Conservation (phyloP, 441 rosid genomes). For the Melastoma candidum region DNA sequence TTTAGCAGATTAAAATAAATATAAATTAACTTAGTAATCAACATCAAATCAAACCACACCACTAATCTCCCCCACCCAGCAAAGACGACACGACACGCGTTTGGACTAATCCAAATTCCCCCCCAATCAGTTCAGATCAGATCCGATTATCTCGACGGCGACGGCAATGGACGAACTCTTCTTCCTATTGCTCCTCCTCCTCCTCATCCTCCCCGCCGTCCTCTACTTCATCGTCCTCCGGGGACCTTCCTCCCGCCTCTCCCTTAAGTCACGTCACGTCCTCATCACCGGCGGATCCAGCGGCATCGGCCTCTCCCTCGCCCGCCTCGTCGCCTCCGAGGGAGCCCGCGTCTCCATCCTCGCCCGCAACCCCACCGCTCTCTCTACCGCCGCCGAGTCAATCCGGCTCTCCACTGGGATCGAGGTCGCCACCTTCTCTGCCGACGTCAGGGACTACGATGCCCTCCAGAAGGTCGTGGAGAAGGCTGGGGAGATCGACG, state of each 20-base stretch:
- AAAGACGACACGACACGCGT: no score
- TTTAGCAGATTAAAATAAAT: no score
- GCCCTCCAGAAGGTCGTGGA: slow-evolving; percentile 45
- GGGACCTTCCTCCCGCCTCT: slow-evolving; percentile 56
- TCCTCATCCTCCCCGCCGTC: slow-evolving; percentile 34
- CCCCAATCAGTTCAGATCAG: no score
- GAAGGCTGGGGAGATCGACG: slow-evolving; percentile 63
- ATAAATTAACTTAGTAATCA: no score
- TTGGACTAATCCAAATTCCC: no score
- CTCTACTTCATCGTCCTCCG: slow-evolving; percentile 34
- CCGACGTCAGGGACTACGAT: slow-evolving; percentile 74
- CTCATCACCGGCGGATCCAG: slow-evolving; percentile 94
- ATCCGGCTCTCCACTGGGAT: slow-evolving; percentile 60
- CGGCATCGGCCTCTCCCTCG: slow-evolving; percentile 79
- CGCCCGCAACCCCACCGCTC: slow-evolving; percentile 50
- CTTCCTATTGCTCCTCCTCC: slow-evolving; percentile 21
- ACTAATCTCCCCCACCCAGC: no score
- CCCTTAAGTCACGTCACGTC: slow-evolving; percentile 69
- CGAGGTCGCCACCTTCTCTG: slow-evolving; percentile 53
- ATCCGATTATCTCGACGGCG: slow-evolving; percentile 6
- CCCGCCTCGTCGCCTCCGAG: slow-evolving; percentile 48
- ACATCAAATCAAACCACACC: no score
- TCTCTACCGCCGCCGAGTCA: slow-evolving; percentile 50
- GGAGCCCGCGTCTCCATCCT: slow-evolving; percentile 77
- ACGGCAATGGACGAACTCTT: slow-evolving; percentile 14